Percentiles rank a stretch among this genome's conserved stretches.
Evolutionary conservation across 73 alveolate genomes (phyloP).

Genomic region (Paramecium biaurelia): DNA sequence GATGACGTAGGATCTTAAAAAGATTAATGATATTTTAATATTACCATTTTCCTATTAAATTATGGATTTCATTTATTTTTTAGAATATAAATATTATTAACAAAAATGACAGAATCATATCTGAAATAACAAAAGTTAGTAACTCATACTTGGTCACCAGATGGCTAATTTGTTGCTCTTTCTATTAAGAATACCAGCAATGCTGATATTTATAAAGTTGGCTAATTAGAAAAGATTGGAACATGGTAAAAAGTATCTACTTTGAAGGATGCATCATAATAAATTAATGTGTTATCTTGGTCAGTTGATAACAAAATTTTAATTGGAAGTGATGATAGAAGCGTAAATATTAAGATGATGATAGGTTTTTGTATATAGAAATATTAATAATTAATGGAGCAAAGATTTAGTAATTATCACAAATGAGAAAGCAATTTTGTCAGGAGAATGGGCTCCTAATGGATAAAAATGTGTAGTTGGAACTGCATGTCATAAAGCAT

Average conservation of each 20-base stretch:
- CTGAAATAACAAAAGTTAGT: constrained; percentile 43
- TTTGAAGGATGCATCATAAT: constrained; percentile 21
- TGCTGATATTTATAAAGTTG: constrained; percentile 44
- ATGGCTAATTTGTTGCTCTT: constrained; percentile 56
- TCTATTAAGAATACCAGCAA: constrained; percentile 29
- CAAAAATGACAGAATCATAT: constrained; percentile 44
- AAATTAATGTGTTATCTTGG: constrained; percentile 38
- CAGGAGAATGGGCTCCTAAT: constrained; percentile 61
- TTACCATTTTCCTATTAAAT: not conserved
- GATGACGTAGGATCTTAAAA: not conserved
- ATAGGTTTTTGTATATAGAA: constrained; percentile 53
- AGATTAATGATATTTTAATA: not conserved
- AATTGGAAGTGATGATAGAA: constrained; percentile 55
- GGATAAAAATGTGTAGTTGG: constrained; percentile 59
- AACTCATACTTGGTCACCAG: constrained; percentile 60
- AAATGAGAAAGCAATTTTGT: constrained; percentile 35
- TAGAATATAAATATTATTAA: not conserved
- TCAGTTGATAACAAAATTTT: constrained; percentile 48
- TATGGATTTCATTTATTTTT: not conserved
- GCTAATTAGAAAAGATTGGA: not conserved
- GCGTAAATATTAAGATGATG: not conserved
- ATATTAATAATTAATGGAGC: constrained; percentile 43
- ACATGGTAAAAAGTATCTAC: constrained; percentile 11
- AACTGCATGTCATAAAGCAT: constrained; percentile 24
- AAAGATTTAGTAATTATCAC: constrained; percentile 50